These are phyloP conservation scores for Lunularia cruciata DNA, from an alignment of 225 moss, liverwort and hornwort genomes.

Conservation along the genomic window DNA sequence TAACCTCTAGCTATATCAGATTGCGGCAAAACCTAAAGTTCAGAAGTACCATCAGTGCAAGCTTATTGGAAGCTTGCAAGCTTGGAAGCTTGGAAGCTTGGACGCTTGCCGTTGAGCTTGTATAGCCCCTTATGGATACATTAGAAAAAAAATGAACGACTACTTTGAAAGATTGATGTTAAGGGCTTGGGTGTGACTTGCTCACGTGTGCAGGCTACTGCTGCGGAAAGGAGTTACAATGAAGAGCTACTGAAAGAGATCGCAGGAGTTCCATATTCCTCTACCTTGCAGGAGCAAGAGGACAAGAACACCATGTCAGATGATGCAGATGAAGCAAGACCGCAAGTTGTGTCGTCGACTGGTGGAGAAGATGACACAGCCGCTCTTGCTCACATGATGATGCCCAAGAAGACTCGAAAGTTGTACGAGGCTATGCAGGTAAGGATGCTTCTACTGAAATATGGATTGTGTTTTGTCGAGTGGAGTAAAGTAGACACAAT, in stretches of 20 bases:
- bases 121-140: too few relatives aligned
- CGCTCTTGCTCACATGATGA: constrained; percentile 73
- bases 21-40: too few relatives aligned
- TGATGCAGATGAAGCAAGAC: background rate
- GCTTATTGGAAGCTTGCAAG: too few relatives aligned
- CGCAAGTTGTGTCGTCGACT: constrained; percentile 11
- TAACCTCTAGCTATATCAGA: too few relatives aligned
- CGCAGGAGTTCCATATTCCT: constrained; percentile 67
- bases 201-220: constrained; percentile 28
- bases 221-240: constrained; percentile 49
- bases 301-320: constrained; percentile 23
- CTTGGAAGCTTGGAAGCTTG: too few relatives aligned
- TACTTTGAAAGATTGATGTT: background rate
- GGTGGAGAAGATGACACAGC: constrained; percentile 50
- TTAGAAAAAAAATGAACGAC: too few relatives aligned
- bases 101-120: too few relatives aligned
- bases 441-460: background rate
- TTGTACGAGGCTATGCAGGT: constrained; percentile 80
- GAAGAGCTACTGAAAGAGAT: constrained; percentile 70
- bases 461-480: background rate
- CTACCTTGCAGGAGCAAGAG: constrained; percentile 46
- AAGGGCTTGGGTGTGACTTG: background rate
- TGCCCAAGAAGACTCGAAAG: constrained; percentile 74
- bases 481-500: background rate
- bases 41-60: too few relatives aligned